phyloP scores from a whole-genome alignment of 805 yeast species.

The Candida ponderosae region DNA sequence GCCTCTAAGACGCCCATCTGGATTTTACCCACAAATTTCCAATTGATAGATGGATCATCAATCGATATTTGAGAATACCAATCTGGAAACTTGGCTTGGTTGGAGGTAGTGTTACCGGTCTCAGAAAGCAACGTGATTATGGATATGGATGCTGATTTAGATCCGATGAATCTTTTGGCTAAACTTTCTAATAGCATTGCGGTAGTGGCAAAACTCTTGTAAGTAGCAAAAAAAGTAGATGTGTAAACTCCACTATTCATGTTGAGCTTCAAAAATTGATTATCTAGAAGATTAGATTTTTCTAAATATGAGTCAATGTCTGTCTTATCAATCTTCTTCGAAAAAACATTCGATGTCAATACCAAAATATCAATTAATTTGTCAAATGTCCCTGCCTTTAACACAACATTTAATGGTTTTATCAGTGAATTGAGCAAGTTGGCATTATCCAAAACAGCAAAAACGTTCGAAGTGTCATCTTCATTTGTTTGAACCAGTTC shows the following conservation, averaged over 20 bases:
- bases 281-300: constrained; percentile 26
- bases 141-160: constrained; percentile 52
- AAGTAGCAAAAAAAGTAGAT: constrained; percentile 62
- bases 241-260: constrained; percentile 63
- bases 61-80: constrained; percentile 39
- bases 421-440: constrained; percentile 15
- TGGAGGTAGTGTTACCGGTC: constrained; percentile 6
- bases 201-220: constrained; percentile 59
- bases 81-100: constrained; percentile 38
- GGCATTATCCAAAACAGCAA: constrained; percentile 23
- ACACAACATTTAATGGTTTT: constrained; percentile 35
- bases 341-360: constrained; percentile 56
- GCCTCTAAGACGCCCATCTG: constrained; percentile 80
- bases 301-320: constrained; percentile 35
- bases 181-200: constrained; percentile 42
- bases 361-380: constrained; percentile 75
- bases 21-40: constrained; percentile 64
- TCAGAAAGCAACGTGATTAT: constrained; percentile 27
- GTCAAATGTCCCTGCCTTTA: constrained; percentile 67
- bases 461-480: constrained; percentile 21
- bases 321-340: constrained; percentile 30
- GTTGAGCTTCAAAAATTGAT: constrained; percentile 35
- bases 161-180: constrained; percentile 49
- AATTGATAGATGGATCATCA: constrained; percentile 45
- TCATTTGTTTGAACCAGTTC: constrained; percentile 23